phyloP scores from a whole-genome alignment of 1,139 yeast species.

The Meyerozyma guilliermondii region DNA sequence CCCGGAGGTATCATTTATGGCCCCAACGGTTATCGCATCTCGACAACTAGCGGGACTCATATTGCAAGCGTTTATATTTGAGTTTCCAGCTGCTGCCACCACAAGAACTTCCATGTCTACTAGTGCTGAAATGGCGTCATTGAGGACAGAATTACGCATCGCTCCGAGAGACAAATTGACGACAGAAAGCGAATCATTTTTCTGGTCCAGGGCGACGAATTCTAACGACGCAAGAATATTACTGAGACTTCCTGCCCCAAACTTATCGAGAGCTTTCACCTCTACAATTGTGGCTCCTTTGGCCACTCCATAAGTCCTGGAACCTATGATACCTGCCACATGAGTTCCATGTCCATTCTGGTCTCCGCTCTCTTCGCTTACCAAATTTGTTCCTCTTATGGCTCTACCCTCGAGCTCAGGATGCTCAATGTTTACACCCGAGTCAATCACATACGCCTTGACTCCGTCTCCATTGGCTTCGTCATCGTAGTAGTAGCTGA shows the following conservation, averaged over 20 bases:
- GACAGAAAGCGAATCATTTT: not conserved
- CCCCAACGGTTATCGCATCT: conserved; percentile 77
- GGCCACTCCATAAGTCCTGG: conserved; percentile 74
- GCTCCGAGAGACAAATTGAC: conserved; percentile 73
- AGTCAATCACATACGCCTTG: conserved; percentile 75
- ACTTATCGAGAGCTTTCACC: conserved; percentile 60
- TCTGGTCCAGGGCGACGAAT: conserved; percentile 45
- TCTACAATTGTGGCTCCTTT: conserved; percentile 60
- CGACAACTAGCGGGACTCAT: conserved; percentile 77
- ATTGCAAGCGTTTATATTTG: conserved; percentile 69
- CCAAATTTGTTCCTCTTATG: conserved; percentile 51
- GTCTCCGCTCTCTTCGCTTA: conserved; percentile 60
- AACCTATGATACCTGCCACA: conserved; percentile 87
- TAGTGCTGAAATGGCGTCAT: conserved; percentile 71
- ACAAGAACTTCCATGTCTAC: conserved; percentile 64
- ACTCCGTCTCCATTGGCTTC: conserved; percentile 49
- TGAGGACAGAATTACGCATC: conserved; percentile 55
- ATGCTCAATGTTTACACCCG: conserved; percentile 58
- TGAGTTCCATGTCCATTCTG: conserved; percentile 79
- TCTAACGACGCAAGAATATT: conserved; percentile 69
- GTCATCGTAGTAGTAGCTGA: conserved; percentile 38
- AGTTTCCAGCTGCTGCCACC: conserved; percentile 89
- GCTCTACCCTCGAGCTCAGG: conserved; percentile 69
- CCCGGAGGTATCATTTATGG: conserved; percentile 71
- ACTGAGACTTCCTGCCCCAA: conserved; percentile 66